Conservation (phyloP, 345 rosid genomes). For the Populus pruinosa region DNA sequence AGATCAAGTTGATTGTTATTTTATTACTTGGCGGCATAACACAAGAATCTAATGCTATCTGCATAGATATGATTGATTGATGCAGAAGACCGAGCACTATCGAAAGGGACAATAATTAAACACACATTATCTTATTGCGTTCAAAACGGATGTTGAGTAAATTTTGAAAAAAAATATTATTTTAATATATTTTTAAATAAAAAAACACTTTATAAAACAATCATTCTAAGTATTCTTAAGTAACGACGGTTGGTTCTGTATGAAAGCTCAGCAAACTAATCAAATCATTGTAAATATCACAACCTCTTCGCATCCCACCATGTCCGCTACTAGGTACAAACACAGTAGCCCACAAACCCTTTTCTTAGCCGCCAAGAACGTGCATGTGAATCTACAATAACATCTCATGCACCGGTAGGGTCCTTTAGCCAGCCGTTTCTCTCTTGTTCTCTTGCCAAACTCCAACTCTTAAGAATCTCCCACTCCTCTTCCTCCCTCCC, state of each 20-base stretch:
- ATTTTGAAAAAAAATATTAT: no score
- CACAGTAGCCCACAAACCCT: not conserved
- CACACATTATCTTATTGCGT: not conserved
- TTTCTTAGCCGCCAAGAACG: not conserved
- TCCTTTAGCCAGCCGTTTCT: constrained; percentile 44
- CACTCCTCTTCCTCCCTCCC: not conserved
- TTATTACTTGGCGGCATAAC: not conserved
- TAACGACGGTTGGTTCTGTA: constrained; percentile 16
- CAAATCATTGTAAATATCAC: constrained; percentile 9
- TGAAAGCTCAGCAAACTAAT: constrained; percentile 23
- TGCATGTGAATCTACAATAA: constrained; percentile 74
- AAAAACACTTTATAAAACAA: no score
- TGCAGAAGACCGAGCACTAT: not conserved
- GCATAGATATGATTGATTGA: not conserved
- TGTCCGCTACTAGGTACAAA: not conserved
- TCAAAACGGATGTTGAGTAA: no score
- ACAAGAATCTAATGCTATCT: not conserved
- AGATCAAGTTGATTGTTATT: not conserved
- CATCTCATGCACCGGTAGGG: constrained; percentile 52
- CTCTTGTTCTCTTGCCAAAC: constrained; percentile 55
- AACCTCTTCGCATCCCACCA: not conserved
- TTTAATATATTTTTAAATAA: no score
- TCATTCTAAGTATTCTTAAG: not conserved
- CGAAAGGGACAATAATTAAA: constrained; percentile 9
- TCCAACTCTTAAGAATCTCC: constrained; percentile 42